These are phyloP conservation scores for Aspergillus egyptiacus DNA, from an alignment of 495 filamentous ascomycete genomes.

Conservation along the genomic window DNA sequence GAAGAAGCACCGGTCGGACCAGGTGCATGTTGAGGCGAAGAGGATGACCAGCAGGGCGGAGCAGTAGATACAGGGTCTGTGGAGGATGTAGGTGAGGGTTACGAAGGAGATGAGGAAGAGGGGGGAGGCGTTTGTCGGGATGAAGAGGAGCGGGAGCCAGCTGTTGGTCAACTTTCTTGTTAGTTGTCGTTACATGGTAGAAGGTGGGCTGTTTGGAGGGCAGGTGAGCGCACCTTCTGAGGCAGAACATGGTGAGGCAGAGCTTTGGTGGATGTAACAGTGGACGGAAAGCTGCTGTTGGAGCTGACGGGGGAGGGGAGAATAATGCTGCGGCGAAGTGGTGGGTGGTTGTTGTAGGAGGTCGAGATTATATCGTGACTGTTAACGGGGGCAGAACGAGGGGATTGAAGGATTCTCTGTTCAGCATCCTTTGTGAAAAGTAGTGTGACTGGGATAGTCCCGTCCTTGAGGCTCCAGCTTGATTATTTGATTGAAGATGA, in stretches of 20 bases:
- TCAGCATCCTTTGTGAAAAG: no score
- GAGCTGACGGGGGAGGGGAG: not conserved
- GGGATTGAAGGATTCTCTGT: not conserved
- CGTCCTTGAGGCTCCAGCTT: no score
- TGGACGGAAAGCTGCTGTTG: conserved; percentile 5
- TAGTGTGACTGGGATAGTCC: no score
- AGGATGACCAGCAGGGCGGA: conserved; percentile 82
- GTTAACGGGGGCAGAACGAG: not conserved
- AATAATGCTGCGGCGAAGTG: conserved; percentile 8
- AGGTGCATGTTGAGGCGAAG: conserved; percentile 84
- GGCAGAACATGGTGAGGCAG: conserved; percentile 65
- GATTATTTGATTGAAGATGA: no score
- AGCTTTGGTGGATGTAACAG: not conserved
- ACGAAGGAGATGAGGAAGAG: conserved; percentile 89
- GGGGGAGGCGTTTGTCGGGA: conserved; percentile 66
- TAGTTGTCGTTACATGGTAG: not conserved
- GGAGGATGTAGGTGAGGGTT: conserved; percentile 81
- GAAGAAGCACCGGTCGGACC: conserved; percentile 85
- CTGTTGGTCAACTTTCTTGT: conserved; percentile 39
- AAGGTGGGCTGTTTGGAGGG: not conserved
- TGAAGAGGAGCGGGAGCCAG: conserved; percentile 42
- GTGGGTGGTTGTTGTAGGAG: no score
- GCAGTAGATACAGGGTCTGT: conserved; percentile 87
- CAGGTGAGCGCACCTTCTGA: conserved; percentile 59
- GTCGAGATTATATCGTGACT: not conserved